Evolutionary conservation across 2,329 filamentous ascomycete species (phyloP), one percentile per base, ranked within the genome.

Genomic region (Phyllosticta ampelicida): DNA sequence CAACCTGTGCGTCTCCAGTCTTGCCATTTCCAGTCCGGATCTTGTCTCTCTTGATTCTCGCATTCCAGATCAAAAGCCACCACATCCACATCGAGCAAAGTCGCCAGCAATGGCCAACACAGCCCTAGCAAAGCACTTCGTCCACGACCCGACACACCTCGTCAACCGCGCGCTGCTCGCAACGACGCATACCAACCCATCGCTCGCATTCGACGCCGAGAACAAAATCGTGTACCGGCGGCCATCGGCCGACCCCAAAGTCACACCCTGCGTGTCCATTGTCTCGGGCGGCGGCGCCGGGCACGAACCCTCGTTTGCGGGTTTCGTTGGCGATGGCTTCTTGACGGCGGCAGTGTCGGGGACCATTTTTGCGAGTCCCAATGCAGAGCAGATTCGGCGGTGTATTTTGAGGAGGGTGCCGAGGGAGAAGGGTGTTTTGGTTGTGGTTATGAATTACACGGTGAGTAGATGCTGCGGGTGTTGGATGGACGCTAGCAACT

Each of bases 361-460:
- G 18, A 91, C 88, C 2, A 91, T 95, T 66, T 95, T 95, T 68
- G 89, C 89, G 6, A 88, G 85, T 18, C 89, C 89, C 0, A 85
- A 82, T 5, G 86, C 89, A 0, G 86, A 94, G 73, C 91, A 96
- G 75, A 85, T 96, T 57, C 83, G 89, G 58, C 78, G 82, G 63
- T 89, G 85, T 60, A 86, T 95, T 56, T 81, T 86, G 67, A 81
- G 84, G 49, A 80, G 88, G 19, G 87, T 95, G 2, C 83, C 88
- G 61, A 80, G 80, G 3, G 78, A 81, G 51, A 81, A 83, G 61
- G 92, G 91, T 21, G 87, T 96, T 1, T 72, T 96, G 48, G 87
- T 96, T n/a, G 86, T 91, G 5, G 88, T 95, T 28, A 96, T 95
- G 89, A 96, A 96, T 72, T 95, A 95, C 73, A 95, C 90, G 1